Percentiles rank a stretch among this genome's conserved stretches.
Evolutionary conservation across 2,329 filamentous ascomycete genomes (phyloP).

Genomic region (Trichophyton simii): DNA sequence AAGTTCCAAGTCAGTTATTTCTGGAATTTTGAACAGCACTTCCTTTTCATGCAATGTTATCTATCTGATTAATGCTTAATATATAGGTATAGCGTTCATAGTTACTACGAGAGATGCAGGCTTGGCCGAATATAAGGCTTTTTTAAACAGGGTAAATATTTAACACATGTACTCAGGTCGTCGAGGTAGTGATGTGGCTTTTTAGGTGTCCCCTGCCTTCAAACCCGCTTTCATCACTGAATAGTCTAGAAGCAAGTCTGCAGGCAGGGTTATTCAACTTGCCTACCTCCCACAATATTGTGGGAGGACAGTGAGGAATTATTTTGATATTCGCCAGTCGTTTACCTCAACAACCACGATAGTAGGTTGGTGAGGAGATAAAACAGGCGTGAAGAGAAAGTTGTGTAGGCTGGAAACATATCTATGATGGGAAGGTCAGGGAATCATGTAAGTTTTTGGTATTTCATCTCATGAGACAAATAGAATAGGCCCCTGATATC

Average conservation of each 20-base stretch:
- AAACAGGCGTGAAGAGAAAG: slow-evolving; percentile 46
- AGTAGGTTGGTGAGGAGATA: slow-evolving; percentile 71
- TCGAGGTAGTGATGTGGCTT: neutral
- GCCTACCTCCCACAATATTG: neutral
- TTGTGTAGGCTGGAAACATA: neutral
- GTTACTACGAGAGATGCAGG: neutral
- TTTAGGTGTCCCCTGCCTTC: slow-evolving; percentile 28
- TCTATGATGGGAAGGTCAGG: neutral
- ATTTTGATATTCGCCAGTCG: slow-evolving; percentile 71
- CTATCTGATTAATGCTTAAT: slow-evolving; percentile 1
- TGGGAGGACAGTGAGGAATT: slow-evolving; percentile 4
- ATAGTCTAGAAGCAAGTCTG: slow-evolving; percentile 24
- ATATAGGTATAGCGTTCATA: slow-evolving; percentile 1
- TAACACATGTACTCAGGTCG: neutral
- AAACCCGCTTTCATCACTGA: slow-evolving; percentile 28
- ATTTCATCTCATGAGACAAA: slow-evolving; percentile 6
- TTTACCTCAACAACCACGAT: slow-evolving; percentile 61
- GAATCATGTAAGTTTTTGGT: neutral
- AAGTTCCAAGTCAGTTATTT: neutral
- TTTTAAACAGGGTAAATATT: neutral
- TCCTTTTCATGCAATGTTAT: neutral
- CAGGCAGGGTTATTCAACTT: slow-evolving; percentile 24
- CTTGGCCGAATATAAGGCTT: neutral
- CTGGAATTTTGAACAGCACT: neutral
- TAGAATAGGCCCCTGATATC: neutral